A percentile compares a stretch with the other conserved stretches of the same genome.
Evolutionary conservation across 1,284 basidiomycete genomes (phyloP).

Genomic region (Xerocomus amazonicus): DNA sequence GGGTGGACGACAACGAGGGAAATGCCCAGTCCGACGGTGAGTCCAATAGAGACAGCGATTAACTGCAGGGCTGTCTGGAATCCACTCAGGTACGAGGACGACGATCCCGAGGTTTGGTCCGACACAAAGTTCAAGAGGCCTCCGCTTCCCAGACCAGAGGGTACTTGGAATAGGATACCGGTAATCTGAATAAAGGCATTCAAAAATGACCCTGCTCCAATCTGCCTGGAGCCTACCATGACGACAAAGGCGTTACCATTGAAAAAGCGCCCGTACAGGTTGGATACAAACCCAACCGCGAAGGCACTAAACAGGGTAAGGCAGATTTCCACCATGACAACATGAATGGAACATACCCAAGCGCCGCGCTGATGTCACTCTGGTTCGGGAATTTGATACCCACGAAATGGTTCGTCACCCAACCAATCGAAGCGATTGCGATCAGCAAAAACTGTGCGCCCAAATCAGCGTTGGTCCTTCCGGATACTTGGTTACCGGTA

Average conservation of each 20-base stretch:
- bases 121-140: constrained; percentile 78
- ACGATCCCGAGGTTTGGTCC: constrained; percentile 46
- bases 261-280: constrained; percentile 80
- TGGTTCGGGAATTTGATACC: constrained; percentile 63
- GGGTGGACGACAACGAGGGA: constrained; percentile 58
- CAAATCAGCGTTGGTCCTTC: not conserved
- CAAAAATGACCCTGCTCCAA: not conserved
- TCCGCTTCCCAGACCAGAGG: constrained; percentile 80
- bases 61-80: constrained; percentile 67
- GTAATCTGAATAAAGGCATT: constrained; percentile 47
- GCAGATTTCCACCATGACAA: not conserved
- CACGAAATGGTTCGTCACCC: constrained; percentile 77
- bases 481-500: not conserved
- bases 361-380: constrained; percentile 70
- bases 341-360: constrained; percentile 43
- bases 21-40: constrained; percentile 72
- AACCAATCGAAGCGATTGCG: constrained; percentile 70
- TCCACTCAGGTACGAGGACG: constrained; percentile 57
- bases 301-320: constrained; percentile 52
- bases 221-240: constrained; percentile 46
- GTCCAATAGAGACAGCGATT: constrained; percentile 58
- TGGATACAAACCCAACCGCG: constrained; percentile 79
- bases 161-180: constrained; percentile 85
- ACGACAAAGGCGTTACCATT: constrained; percentile 76
- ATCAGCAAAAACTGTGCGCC: constrained; percentile 53